These are phyloP conservation scores for Pythium coloratum DNA, from an alignment of 352 stramenopile species.

Conservation along the genomic window DNA sequence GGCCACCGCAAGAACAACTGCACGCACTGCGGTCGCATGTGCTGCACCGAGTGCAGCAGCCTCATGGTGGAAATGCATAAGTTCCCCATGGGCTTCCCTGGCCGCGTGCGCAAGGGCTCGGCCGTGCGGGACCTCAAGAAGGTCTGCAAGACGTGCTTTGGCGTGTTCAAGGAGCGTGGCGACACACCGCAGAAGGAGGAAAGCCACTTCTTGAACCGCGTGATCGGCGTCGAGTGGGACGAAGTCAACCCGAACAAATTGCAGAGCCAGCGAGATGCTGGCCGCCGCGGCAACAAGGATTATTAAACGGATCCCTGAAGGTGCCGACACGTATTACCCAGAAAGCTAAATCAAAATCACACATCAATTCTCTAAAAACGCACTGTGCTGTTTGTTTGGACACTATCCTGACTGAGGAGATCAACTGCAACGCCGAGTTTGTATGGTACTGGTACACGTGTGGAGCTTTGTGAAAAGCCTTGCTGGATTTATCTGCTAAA, in stretches of 20 bases:
- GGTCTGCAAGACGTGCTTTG: conserved; percentile 87
- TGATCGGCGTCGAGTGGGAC: conserved; percentile 88
- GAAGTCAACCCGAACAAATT: conserved; percentile 90
- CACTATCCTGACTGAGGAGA: not conserved
- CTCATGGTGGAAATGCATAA: conserved; percentile 73
- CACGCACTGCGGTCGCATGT: conserved; percentile 80
- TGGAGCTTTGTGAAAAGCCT: not conserved
- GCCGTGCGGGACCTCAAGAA: conserved; percentile 66
- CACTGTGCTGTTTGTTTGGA: not conserved
- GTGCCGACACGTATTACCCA: not conserved
- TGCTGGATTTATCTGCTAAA: conserved; percentile 7
- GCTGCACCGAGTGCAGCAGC: conserved; percentile 68
- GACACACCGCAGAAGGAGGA: conserved; percentile 66
- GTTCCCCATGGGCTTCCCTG: conserved; percentile 85
- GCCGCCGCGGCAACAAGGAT: conserved; percentile 63
- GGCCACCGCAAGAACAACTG: conserved; percentile 85
- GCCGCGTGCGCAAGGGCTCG: conserved; percentile 64
- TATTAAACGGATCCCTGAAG: conserved; percentile 14
- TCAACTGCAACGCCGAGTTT: not conserved
- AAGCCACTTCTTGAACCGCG: conserved; percentile 69
- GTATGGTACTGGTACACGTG: not conserved
- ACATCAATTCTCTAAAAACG: conserved; percentile 4
- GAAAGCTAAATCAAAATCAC: conserved; percentile 8
- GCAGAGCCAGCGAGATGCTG: conserved; percentile 36
- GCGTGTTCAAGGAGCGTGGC: conserved; percentile 81